phyloP scores from a whole-genome alignment of 148 eudicot species.

The Beta vulgaris region DNA sequence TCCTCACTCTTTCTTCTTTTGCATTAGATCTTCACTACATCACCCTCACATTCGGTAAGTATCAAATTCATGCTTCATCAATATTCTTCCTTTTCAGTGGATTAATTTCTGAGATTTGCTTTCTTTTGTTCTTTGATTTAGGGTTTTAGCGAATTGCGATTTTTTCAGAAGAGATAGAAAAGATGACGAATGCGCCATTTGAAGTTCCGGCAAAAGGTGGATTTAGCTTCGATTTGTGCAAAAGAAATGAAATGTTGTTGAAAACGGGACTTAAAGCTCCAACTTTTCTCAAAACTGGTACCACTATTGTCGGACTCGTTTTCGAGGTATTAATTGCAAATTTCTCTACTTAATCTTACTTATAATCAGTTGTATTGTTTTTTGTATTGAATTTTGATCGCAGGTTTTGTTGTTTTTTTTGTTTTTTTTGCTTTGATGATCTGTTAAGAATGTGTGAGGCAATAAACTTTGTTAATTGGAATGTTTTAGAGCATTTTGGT shows the following conservation, averaged over 20 bases:
- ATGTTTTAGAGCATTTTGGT: not conserved
- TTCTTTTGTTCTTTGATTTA: constrained; percentile 7
- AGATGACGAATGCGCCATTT: constrained; percentile 41
- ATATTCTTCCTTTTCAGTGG: not conserved
- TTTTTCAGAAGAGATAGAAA: not conserved
- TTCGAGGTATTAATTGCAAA: constrained; percentile 41
- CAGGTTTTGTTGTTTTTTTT: not conserved
- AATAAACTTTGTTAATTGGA: too few relatives aligned
- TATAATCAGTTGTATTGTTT: not conserved
- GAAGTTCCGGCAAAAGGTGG: constrained; percentile 69
- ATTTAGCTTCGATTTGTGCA: constrained; percentile 68
- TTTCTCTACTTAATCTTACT: not conserved
- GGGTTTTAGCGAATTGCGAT: constrained; percentile 23
- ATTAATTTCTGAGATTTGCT: not conserved
- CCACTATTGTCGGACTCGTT: constrained; percentile 78
- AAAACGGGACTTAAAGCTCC: constrained; percentile 57
- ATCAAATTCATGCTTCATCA: too few relatives aligned
- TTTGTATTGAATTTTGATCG: not conserved
- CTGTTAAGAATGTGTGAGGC: not conserved
- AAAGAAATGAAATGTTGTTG: constrained; percentile 64
- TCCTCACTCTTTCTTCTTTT: not conserved
- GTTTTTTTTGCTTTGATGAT: not conserved
- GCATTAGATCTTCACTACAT: not conserved
- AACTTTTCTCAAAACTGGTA: constrained; percentile 67
- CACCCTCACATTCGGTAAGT: not conserved